Conservation (phyloP, 2,329 filamentous ascomycete species). For the Macrophomina phaseolina region DNA sequence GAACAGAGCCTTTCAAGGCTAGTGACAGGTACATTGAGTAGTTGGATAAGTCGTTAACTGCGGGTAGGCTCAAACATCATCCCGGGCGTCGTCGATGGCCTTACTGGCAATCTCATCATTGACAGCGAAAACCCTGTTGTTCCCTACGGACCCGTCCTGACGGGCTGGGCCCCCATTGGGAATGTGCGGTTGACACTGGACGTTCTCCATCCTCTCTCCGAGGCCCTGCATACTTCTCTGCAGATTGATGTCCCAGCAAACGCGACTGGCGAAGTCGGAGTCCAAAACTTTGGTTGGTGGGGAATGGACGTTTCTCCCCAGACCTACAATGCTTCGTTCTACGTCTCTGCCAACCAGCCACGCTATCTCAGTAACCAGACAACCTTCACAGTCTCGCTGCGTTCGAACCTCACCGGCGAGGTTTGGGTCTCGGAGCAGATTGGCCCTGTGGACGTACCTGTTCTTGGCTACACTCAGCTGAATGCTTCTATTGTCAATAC, state of each 20-base stretch:
- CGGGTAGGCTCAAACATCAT: slow-evolving; percentile 32
- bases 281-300: slow-evolving; percentile 59
- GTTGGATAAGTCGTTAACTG: neutral
- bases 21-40: neutral
- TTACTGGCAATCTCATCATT: slow-evolving; percentile 34
- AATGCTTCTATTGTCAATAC: slow-evolving; percentile 49
- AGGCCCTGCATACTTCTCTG: slow-evolving; percentile 52
- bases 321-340: slow-evolving; percentile 59
- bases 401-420: slow-evolving; percentile 49
- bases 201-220: slow-evolving; percentile 50
- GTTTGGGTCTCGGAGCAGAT: slow-evolving; percentile 46
- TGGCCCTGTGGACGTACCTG: slow-evolving; percentile 33
- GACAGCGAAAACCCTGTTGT: slow-evolving; percentile 37
- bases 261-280: slow-evolving; percentile 51
- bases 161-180: slow-evolving; percentile 41
- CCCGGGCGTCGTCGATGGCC: slow-evolving; percentile 31
- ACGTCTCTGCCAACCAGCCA: slow-evolving; percentile 46
- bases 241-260: slow-evolving; percentile 45
- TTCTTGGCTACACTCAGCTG: slow-evolving; percentile 41
- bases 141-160: slow-evolving; percentile 37
- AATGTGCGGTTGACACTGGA: slow-evolving; percentile 45
- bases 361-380: slow-evolving; percentile 41
- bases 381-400: slow-evolving; percentile 47
- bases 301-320: slow-evolving; percentile 57
- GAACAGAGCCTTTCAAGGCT: slow-evolving; percentile 72